Base-by-base conservation (phyloP, 2,329 filamentous ascomycete genomes). In the Microascus cirrosus region DNA sequence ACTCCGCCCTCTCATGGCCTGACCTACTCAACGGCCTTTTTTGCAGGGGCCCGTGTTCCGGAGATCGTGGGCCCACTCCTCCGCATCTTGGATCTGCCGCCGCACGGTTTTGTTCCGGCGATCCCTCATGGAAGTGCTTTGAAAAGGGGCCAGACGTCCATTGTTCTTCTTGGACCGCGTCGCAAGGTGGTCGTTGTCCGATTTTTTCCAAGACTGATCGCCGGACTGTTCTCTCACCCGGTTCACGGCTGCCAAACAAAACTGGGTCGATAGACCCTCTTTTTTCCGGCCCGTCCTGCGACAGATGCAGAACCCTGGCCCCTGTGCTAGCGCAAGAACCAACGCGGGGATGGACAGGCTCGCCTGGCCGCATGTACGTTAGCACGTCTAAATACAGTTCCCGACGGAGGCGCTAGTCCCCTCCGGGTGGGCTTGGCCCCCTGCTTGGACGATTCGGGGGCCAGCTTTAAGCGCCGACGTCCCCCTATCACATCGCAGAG, bases 401-500 rank as follows among this genome's bases (percentile, higher is more conserved):
- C 36, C 13, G 12, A 12, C 13, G 6, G 12, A 42, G 6, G 12
- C 18, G 4, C 36, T 15, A n/a, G 12, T 5, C 36, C 18, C 4
- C 4, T 24, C n/a, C n/a, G 45, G 7, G 20, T 10, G 7, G 55
- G 48, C 45, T 28, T 15, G 13, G 15, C 48, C 22, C n/a, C 22
- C 20, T 39, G 48, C 28, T 34, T 57, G 55, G 55, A 53, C 48
- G 55, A 52, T 57, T 57, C 34, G 24, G 55, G 48, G 18, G 42
- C 32, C n/a, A 39, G 42, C 28, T 57, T 39, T 57, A 57, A 57
- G 55, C 55, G 55, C 55, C 55, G n/a, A 22, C 28, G 24, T 39
- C 34, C 45, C 55, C 55, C 55, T 53, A 57, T 57, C 55, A 57
- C 55, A 57, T 53, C 48, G 12, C 34, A 52, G 55, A 39, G 36